Base-by-base conservation (phyloP, 75 land plant species). In the Pseudotsuga menziesii region DNA sequence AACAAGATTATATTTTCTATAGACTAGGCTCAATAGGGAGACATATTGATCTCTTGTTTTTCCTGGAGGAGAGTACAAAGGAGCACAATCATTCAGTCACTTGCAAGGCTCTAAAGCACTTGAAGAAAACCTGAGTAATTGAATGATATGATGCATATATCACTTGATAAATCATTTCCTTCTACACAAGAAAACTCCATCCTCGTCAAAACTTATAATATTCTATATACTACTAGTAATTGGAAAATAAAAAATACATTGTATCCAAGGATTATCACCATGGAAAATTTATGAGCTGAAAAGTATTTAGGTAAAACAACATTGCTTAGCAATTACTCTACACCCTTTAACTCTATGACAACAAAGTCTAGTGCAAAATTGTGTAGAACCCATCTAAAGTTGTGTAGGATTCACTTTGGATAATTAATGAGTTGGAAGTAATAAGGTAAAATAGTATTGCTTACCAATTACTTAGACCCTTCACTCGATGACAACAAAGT, bases 91-190 rank as follows among this genome's bases (percentile, higher is more conserved):
- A 26, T 23, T 55, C 75, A 26, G 44, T 54, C 17, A 27, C 58
- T 55, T 73, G 75, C 57, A 73, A 48, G 19, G 75, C 57, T 55
- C 75, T 54, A 73, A 73, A 73, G 75, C 75, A 73, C 75, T 23
- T n/a, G n/a, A 52, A 25, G 75, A 73, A 73, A 73, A 73, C 75
- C 75, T 57, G 26, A 55, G 54, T 73, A 14, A 55, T 35, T 26
- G 57, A 55, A 14, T 27, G 75, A 17, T 23, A 27, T 14, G 26
- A 41, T 27, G 57, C 22, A 54, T 54, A 5, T 17, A 55, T 73
- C 57, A 73, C 57, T 73, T 57, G 4, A 59, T 41, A 9, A 73
- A 27, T 73, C 16, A 17, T 22, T 57, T 27, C 11, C 57, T 15
- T 4, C 17, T 54, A 4, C 22, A 20, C 17, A 73, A 73, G 23